phyloP scores from a whole-genome alignment of 331 rosid genomes.

The Acacia pycnantha region DNA sequence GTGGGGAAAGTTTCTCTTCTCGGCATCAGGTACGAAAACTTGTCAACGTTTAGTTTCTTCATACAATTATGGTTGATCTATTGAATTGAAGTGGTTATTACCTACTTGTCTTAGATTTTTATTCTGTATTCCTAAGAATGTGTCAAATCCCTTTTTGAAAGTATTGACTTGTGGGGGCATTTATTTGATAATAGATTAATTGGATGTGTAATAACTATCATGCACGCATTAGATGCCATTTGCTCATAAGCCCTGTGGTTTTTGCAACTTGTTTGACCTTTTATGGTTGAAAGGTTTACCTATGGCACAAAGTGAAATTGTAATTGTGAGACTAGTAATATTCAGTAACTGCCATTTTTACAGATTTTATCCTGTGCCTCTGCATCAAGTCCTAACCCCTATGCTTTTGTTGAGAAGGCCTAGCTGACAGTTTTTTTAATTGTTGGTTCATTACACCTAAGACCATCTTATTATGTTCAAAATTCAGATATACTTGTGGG shows the following conservation, averaged over 20 bases:
- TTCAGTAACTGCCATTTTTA: neutral
- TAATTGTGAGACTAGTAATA: neutral
- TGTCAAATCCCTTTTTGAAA: neutral
- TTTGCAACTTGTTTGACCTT: slow-evolving; percentile 10
- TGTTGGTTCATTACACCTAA: neutral
- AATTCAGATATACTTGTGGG: slow-evolving; percentile 88
- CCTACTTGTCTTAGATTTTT: neutral
- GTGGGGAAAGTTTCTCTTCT: slow-evolving; percentile 91
- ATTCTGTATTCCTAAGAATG: neutral
- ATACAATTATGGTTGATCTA: neutral
- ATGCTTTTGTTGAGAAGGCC: neutral
- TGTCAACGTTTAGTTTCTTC: neutral
- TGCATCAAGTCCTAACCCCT: neutral
- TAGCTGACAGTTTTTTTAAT: slow-evolving; percentile 2
- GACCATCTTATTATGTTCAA: slow-evolving; percentile 15
- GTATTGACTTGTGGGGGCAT: neutral
- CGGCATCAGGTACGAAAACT: slow-evolving; percentile 65
- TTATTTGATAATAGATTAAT: neutral
- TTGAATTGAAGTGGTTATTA: neutral
- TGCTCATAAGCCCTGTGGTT: neutral
- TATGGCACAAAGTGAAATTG: neutral
- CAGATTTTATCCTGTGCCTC: neutral
- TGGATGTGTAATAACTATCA: neutral
- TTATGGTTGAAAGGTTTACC: neutral
- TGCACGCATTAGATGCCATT: slow-evolving; percentile 5